Percentiles rank a stretch among this genome's conserved stretches.
These are phyloP conservation scores for Penstemon newberryi DNA, from an alignment of 257 asterid genomes.

Conservation along the genomic window DNA sequence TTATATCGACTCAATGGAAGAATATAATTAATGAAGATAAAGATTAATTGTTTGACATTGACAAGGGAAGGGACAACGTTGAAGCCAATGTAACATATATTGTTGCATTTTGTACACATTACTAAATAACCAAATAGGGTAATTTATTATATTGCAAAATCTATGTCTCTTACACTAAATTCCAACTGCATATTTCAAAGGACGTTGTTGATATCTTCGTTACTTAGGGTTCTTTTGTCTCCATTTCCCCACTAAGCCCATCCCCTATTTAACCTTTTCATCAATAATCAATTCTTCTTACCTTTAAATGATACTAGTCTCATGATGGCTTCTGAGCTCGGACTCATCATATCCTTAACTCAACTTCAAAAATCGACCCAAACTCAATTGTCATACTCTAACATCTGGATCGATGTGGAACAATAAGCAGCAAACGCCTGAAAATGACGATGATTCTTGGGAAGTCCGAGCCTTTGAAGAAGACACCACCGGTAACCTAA, in stretches of 20 bases:
- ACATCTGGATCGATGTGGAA: too few relatives aligned
- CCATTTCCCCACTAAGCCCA: constrained; percentile 41
- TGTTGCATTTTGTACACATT: constrained; percentile 24
- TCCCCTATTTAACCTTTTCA: too few relatives aligned
- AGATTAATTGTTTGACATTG: constrained; percentile 26
- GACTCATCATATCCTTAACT: too few relatives aligned
- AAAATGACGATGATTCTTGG: constrained; percentile 46
- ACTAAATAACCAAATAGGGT: background rate
- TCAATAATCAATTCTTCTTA: too few relatives aligned
- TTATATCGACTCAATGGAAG: background rate
- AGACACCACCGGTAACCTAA: constrained; percentile 36
- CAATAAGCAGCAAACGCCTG: too few relatives aligned
- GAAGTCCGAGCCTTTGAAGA: constrained; percentile 50
- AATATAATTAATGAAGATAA: constrained; percentile 12
- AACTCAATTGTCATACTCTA: too few relatives aligned
- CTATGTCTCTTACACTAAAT: constrained; percentile 28
- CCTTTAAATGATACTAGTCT: too few relatives aligned
- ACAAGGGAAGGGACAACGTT: constrained; percentile 23
- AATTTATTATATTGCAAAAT: constrained; percentile 3
- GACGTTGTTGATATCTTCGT: constrained; percentile 40
- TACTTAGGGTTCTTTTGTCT: constrained; percentile 36
- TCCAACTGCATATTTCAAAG: constrained; percentile 28
- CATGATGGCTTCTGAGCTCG: too few relatives aligned
- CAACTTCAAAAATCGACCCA: too few relatives aligned
- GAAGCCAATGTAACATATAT: constrained; percentile 36